Conservation (phyloP, 2,329 filamentous ascomycete species). For the Neofusicoccum cordaticola region DNA sequence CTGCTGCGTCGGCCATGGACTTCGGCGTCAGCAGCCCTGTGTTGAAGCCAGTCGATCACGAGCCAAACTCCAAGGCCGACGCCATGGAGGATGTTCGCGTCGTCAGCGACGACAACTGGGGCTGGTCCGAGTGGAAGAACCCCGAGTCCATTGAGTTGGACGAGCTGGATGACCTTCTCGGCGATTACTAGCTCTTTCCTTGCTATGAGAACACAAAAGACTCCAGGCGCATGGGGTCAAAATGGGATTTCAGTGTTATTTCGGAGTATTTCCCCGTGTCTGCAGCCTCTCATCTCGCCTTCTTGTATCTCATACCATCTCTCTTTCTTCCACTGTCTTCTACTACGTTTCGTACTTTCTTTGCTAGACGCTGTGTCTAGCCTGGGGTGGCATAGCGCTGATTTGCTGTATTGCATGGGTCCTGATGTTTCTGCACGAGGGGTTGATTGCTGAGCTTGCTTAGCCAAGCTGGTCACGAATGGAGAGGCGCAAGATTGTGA, state of each 20-base stretch:
- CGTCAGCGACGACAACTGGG: slow-evolving; percentile 29
- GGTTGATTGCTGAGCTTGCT: not conserved
- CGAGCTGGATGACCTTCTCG: slow-evolving; percentile 84
- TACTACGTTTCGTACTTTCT: slow-evolving; percentile 4
- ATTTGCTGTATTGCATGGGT: slow-evolving; percentile 7
- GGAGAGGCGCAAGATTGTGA: slow-evolving; percentile 6
- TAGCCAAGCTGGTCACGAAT: not conserved
- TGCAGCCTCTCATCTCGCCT: slow-evolving; percentile 10
- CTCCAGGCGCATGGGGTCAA: slow-evolving; percentile 7
- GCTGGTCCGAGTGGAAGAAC: slow-evolving; percentile 55
- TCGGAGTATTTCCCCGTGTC: not conserved
- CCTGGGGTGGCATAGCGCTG: slow-evolving; percentile 11
- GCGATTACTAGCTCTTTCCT: slow-evolving; percentile 56
- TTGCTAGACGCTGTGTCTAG: not conserved
- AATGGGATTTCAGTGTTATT: slow-evolving; percentile 1
- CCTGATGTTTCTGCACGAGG: not conserved
- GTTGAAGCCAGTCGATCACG: slow-evolving; percentile 40
- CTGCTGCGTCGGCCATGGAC: slow-evolving; percentile 19
- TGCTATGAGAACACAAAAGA: not conserved
- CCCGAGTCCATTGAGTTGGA: slow-evolving; percentile 90
- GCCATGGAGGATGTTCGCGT: slow-evolving; percentile 31
- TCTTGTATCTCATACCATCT: slow-evolving; percentile 11
- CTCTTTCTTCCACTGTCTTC: not conserved
- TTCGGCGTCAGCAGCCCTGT: slow-evolving; percentile 43
- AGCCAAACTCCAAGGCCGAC: slow-evolving; percentile 22